phyloP scores from a whole-genome alignment of 1,284 basidiomycete genomes.

The Exsudoporus floridanus region DNA sequence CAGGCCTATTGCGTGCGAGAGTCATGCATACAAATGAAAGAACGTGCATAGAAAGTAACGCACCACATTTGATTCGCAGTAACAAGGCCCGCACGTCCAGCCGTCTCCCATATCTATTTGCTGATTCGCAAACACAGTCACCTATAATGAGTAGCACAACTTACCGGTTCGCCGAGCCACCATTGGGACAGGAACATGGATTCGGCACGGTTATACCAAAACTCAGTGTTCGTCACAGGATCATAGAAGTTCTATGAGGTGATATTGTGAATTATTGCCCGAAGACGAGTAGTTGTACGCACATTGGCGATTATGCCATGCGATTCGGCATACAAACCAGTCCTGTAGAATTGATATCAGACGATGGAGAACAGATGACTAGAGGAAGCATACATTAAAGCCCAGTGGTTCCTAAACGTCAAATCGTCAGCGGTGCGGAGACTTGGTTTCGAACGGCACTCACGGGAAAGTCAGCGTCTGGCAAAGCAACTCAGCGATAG shows the following conservation, averaged over 20 bases:
- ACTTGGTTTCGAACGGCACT: conserved; percentile 33
- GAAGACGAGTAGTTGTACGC: conserved; percentile 20
- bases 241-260: conserved; percentile 79
- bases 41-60: conserved; percentile 25
- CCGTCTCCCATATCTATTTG: conserved; percentile 85
- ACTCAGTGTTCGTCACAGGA: conserved; percentile 57
- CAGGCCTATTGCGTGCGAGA: conserved; percentile 56
- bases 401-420: conserved; percentile 75
- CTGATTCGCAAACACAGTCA: background rate
- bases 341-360: conserved; percentile 48
- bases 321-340: conserved; percentile 82
- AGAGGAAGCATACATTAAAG: conserved; percentile 57
- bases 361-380: background rate
- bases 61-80: conserved; percentile 91
- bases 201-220: conserved; percentile 66
- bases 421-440: background rate
- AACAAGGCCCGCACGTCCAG: conserved; percentile 66
- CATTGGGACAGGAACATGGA: conserved; percentile 68
- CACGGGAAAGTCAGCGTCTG: conserved; percentile 89
- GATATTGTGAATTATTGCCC: background rate
- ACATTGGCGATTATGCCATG: conserved; percentile 92
- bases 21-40: background rate
- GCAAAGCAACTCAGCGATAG: conserved; percentile 3
- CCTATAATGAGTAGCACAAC: conserved; percentile 24
- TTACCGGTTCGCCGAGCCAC: conserved; percentile 88